Evolutionary conservation across 1,139 yeast genomes (phyloP).

Genomic region (Lodderomyces theae): DNA sequence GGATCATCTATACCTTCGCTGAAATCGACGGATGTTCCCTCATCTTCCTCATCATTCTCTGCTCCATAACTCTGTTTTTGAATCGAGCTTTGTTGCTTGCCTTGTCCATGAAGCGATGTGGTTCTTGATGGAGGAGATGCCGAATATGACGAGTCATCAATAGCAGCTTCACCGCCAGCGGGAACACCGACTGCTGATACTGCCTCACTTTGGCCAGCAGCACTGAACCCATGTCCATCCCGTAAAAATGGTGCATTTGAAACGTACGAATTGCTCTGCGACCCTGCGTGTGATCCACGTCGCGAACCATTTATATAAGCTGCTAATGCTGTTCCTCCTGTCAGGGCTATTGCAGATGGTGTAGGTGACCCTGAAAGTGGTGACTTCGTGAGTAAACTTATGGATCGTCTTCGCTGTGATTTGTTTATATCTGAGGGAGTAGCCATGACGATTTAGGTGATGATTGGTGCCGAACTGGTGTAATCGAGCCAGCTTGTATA

Average conservation of each 20-base stretch:
- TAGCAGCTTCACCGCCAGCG: slow-evolving; percentile 12
- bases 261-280: slow-evolving; percentile 24
- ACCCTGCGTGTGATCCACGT: slow-evolving; percentile 14
- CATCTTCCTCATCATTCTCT: no score
- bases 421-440: slow-evolving; percentile 11
- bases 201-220: no score
- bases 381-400: slow-evolving; percentile 35
- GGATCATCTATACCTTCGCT: slow-evolving; percentile 27
- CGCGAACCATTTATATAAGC: not conserved
- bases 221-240: slow-evolving; percentile 6
- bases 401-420: slow-evolving; percentile 26
- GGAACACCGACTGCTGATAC: no score
- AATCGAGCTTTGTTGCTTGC: not conserved
- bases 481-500: no score
- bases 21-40: slow-evolving; percentile 10
- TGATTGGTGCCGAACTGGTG: no score
- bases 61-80: not conserved
- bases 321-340: slow-evolving; percentile 3
- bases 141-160: slow-evolving; percentile 16
- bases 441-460: no score
- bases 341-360: slow-evolving; percentile 9
- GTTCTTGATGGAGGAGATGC: slow-evolving; percentile 2
- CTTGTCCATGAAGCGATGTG: not conserved
- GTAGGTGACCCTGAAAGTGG: slow-evolving; percentile 31
- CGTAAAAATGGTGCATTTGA: slow-evolving; percentile 24